phyloP scores from a whole-genome alignment of 495 filamentous ascomycete species.

The Aspergillus mulundensis region DNA sequence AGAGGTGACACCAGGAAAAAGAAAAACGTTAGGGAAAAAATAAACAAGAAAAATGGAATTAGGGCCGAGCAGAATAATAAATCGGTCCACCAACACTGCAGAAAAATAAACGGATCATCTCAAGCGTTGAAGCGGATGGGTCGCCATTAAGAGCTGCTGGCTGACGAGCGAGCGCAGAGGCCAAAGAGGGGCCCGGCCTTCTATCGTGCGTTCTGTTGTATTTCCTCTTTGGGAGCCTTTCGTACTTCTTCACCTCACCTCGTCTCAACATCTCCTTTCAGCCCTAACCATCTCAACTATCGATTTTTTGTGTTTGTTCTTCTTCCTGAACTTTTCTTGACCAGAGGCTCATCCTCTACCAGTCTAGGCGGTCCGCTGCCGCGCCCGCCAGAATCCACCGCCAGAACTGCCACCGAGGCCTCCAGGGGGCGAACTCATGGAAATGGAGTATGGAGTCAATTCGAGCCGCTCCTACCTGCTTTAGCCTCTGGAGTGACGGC shows the following conservation, averaged over 20 bases:
- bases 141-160: conserved; percentile 6
- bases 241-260: conserved; percentile 7
- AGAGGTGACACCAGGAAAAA: conserved; percentile 7
- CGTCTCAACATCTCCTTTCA: not conserved
- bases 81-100: conserved; percentile 9
- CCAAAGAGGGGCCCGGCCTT: conserved; percentile 5
- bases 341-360: not conserved
- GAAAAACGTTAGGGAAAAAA: conserved; percentile 5
- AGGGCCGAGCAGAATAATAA: conserved; percentile 6
- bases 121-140: conserved; percentile 10
- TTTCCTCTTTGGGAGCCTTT: conserved; percentile 14
- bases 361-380: conserved; percentile 6
- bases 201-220: conserved; percentile 10
- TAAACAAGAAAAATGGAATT: conserved; percentile 5
- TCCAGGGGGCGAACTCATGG: conserved; percentile 16
- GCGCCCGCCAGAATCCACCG: not conserved
- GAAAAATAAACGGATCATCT: not conserved
- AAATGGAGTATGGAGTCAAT: conserved; percentile 7
- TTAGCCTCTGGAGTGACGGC: conserved; percentile 9
- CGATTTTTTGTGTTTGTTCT: not conserved
- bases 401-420: not conserved
- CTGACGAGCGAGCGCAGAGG: conserved; percentile 2
- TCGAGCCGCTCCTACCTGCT: not conserved
- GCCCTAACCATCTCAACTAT: not conserved
- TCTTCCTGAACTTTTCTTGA: not conserved